These are phyloP conservation scores for Mucor velutinosus DNA, from an alignment of 371 early-diverging fungal species.

Conservation along the genomic window DNA sequence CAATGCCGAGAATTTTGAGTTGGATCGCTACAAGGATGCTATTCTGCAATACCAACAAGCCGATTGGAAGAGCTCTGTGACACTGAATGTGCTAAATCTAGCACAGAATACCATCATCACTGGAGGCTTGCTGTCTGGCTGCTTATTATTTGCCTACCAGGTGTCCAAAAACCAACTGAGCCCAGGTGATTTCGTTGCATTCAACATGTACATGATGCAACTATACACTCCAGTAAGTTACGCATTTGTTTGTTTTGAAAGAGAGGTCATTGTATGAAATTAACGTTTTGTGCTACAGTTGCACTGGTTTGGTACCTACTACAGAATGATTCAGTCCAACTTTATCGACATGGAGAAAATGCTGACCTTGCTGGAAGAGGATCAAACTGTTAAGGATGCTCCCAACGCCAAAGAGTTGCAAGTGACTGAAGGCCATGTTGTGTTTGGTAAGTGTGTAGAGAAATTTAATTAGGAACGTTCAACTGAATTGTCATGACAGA, in stretches of 20 bases:
- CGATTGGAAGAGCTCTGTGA: conserved; percentile 70
- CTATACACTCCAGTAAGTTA: conserved; percentile 63
- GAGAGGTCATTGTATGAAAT: background rate
- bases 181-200: conserved; percentile 88
- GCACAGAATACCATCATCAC: conserved; percentile 87
- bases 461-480: background rate
- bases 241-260: background rate
- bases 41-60: conserved; percentile 81
- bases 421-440: conserved; percentile 62
- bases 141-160: conserved; percentile 77
- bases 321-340: conserved; percentile 72
- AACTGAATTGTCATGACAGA: conserved; percentile 17
- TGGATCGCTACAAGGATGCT: conserved; percentile 73
- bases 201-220: conserved; percentile 83
- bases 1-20: conserved; percentile 80
- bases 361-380: conserved; percentile 80
- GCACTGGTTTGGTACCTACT: conserved; percentile 53
- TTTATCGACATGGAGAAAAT: conserved; percentile 95
- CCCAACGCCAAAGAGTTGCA: conserved; percentile 52
- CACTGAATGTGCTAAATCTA: conserved; percentile 79
- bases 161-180: conserved; percentile 72
- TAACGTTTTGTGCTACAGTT: background rate
- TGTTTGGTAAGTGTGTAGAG: conserved; percentile 42
- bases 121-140: conserved; percentile 77
- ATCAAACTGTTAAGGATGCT: conserved; percentile 69